These are phyloP conservation scores for Raphanus raphanistrum DNA, from an alignment of 345 rosid species.

Conservation along the genomic window DNA sequence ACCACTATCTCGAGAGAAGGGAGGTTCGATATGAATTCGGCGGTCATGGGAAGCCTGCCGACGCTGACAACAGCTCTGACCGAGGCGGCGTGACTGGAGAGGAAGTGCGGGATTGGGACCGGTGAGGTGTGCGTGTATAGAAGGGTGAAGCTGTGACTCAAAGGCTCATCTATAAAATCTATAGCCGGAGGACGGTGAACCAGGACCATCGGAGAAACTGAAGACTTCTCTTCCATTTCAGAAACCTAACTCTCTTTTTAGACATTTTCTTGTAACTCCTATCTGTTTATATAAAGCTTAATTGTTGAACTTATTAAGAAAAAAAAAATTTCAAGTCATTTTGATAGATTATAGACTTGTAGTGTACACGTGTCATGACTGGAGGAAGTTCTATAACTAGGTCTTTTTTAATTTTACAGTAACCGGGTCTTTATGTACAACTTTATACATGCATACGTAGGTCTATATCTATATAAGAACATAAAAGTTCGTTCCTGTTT, in stretches of 20 bases:
- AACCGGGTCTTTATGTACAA: neutral
- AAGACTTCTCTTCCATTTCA: neutral
- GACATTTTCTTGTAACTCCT: neutral
- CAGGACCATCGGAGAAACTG: neutral
- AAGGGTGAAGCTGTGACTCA: neutral
- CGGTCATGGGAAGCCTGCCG: conserved; percentile 32
- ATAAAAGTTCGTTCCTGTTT: neutral
- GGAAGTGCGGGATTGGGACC: conserved; percentile 36
- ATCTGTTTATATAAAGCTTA: neutral
- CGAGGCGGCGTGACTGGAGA: conserved; percentile 36
- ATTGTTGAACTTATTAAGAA: neutral
- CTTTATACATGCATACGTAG: neutral
- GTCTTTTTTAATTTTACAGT: neutral
- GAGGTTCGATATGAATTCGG: conserved; percentile 39
- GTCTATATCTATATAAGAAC: neutral
- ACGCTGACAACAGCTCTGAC: conserved; percentile 37
- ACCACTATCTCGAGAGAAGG: conserved; percentile 46
- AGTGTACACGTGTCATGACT: neutral
- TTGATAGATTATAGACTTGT: neutral
- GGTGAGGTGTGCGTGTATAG: conserved; percentile 21
- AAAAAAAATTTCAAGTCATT: neutral
- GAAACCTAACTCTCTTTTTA: neutral
- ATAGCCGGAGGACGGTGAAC: neutral
- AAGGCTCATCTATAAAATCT: conserved; percentile 1
- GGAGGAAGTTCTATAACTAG: neutral